Conservation (phyloP, 2,329 filamentous ascomycete genomes). For the Hypoxylon sp. region DNA sequence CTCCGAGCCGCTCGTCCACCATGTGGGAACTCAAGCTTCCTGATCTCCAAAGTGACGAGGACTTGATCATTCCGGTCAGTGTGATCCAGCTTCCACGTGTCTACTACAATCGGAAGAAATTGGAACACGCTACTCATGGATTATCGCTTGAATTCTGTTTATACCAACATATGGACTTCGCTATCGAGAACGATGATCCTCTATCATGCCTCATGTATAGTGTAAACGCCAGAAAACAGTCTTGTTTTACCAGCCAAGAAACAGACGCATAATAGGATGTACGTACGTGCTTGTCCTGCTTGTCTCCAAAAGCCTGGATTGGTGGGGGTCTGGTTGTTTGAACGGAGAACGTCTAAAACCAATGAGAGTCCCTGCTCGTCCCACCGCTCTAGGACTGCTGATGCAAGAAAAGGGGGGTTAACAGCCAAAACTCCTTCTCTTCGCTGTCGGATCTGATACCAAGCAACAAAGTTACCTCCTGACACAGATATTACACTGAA, state of each 20-base stretch:
- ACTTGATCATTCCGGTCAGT: slow-evolving; percentile 1
- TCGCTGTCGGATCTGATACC: slow-evolving; percentile 26
- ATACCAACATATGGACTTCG: not conserved
- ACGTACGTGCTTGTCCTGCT: slow-evolving; percentile 17
- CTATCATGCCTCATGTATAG: slow-evolving; percentile 1
- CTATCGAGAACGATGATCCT: not conserved
- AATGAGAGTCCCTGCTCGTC: slow-evolving; percentile 40
- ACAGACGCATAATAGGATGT: slow-evolving; percentile 27
- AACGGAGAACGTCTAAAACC: slow-evolving; percentile 40
- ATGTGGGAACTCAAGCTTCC: slow-evolving; percentile 23
- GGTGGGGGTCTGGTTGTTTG: slow-evolving; percentile 45
- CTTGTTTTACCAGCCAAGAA: slow-evolving; percentile 20
- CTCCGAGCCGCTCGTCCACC: slow-evolving; percentile 23
- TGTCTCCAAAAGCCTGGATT: slow-evolving; percentile 34
- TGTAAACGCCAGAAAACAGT: not conserved
- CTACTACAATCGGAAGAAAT: not conserved
- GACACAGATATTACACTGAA: slow-evolving; percentile 8
- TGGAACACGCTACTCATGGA: not conserved
- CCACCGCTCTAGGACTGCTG: slow-evolving; percentile 35
- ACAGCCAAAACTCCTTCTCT: slow-evolving; percentile 37
- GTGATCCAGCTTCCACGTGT: not conserved
- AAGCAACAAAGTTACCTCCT: slow-evolving; percentile 6
- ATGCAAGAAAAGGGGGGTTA: slow-evolving; percentile 48
- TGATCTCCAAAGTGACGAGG: slow-evolving; percentile 18
- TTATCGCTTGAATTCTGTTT: not conserved